These are phyloP conservation scores for Lactarius evosmus DNA, from an alignment of 768 basidiomycete species.

Conservation along the genomic window DNA sequence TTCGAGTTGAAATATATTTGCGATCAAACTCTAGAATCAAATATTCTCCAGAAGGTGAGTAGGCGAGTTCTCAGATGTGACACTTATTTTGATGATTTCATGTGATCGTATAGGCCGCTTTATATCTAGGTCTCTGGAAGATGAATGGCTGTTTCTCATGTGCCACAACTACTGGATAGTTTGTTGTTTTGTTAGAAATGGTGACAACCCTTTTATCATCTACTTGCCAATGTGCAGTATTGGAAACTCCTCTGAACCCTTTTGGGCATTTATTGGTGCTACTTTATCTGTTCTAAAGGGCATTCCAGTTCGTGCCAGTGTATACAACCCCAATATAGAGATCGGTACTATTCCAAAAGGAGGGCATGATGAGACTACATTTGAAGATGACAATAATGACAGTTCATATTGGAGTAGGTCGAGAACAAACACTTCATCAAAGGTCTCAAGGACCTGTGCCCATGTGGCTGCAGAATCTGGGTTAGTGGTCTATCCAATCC, in stretches of 20 bases:
- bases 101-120: background rate
- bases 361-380: background rate
- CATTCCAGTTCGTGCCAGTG: background rate
- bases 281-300: background rate
- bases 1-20: background rate
- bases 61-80: too few species aligned
- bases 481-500: background rate
- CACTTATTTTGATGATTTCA: background rate
- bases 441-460: background rate
- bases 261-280: background rate
- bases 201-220: background rate
- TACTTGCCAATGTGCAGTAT: background rate
- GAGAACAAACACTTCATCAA: background rate
- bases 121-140: background rate
- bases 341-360: background rate
- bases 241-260: background rate
- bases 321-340: background rate
- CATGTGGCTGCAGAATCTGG: background rate
- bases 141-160: conserved; percentile 4
- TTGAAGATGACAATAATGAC: background rate
- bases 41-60: conserved; percentile 2
- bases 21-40: background rate
- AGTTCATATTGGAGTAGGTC: background rate
- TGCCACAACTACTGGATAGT: background rate
- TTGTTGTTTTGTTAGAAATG: background rate